phyloP scores from a whole-genome alignment of 129 eudicot species.

The Tagetes patula region DNA sequence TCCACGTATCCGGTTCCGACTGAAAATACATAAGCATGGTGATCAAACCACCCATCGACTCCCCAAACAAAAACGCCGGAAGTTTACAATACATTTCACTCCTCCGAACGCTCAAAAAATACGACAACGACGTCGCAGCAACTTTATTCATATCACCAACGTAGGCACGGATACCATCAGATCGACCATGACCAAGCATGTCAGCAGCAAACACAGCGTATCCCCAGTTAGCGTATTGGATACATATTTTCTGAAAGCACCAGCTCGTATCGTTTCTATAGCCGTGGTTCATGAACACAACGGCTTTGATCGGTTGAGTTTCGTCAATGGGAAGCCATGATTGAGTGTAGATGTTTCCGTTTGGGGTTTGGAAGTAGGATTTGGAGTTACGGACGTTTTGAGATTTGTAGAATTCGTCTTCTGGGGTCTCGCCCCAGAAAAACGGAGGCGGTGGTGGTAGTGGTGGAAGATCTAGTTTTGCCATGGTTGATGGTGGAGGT shows the following conservation, averaged over 20 bases:
- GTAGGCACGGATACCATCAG: constrained; percentile 73
- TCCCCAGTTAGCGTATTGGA: constrained; percentile 74
- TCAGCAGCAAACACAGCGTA: constrained; percentile 93
- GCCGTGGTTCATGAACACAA: constrained; percentile 77
- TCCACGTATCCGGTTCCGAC: constrained; percentile 70
- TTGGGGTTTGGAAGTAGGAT: constrained; percentile 63
- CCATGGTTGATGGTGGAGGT: constrained; percentile 29
- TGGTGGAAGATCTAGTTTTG: constrained; percentile 23
- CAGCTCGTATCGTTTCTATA: constrained; percentile 82
- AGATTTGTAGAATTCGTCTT: constrained; percentile 63
- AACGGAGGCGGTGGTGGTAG: constrained; percentile 44
- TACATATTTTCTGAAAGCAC: constrained; percentile 80
- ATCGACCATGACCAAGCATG: constrained; percentile 77
- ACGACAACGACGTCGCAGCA: constrained; percentile 51
- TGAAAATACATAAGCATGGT: constrained; percentile 75
- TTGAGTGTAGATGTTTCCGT: constrained; percentile 70
- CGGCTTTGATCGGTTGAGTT: constrained; percentile 44
- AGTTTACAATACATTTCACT: constrained; percentile 54
- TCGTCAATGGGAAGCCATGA: constrained; percentile 55
- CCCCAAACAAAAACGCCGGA: constrained; percentile 84
- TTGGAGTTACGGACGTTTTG: constrained; percentile 64
- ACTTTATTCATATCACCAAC: constrained; percentile 64
- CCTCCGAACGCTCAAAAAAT: constrained; percentile 47
- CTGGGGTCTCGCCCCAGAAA: constrained; percentile 84
- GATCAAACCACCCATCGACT: constrained; percentile 73